Evolutionary conservation across 2,329 filamentous ascomycete species (phyloP).

Genomic region (Aspergillus felis): DNA sequence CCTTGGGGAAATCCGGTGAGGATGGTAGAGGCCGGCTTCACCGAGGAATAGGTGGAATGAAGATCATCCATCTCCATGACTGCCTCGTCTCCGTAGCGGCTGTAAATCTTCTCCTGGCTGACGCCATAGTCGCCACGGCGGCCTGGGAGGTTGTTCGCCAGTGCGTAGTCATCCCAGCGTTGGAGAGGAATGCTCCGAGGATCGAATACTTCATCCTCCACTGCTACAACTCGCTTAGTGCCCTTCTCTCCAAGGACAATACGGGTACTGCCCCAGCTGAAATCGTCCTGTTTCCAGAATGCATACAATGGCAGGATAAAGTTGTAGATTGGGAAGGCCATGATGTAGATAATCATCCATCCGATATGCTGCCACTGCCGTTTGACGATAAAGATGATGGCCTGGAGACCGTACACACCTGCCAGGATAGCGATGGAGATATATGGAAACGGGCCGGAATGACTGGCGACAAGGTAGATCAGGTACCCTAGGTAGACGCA

Average conservation of each 20-base stretch:
- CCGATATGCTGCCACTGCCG: constrained; percentile 97
- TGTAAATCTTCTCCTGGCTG: constrained; percentile 60
- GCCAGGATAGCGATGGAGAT: constrained; percentile 88
- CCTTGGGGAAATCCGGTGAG: constrained; percentile 73
- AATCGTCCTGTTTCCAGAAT: constrained; percentile 99
- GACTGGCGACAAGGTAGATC: constrained; percentile 70
- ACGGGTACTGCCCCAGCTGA: constrained; percentile 97
- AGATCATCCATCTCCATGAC: constrained; percentile 96
- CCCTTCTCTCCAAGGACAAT: constrained; percentile 94
- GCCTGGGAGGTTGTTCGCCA: constrained; percentile 81
- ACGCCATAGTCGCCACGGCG: constrained; percentile 67
- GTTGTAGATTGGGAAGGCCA: constrained; percentile 93
- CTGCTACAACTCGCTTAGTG: constrained; percentile 81
- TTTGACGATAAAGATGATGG: constrained; percentile 93
- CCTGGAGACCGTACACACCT: constrained; percentile 91
- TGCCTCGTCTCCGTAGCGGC: constrained; percentile 65
- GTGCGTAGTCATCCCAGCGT: constrained; percentile 94
- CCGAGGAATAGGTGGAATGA: constrained; percentile 91
- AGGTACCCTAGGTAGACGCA: constrained; percentile 83
- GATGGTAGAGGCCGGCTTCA: constrained; percentile 79
- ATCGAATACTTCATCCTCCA: constrained; percentile 80
- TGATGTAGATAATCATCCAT: constrained; percentile 98
- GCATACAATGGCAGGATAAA: constrained; percentile 91
- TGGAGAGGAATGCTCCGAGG: constrained; percentile 90
- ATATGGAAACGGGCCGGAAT: constrained; percentile 71